Evolutionary conservation across 2,329 filamentous ascomycete species (phyloP).

Genomic region (Xylariaceae sp.): DNA sequence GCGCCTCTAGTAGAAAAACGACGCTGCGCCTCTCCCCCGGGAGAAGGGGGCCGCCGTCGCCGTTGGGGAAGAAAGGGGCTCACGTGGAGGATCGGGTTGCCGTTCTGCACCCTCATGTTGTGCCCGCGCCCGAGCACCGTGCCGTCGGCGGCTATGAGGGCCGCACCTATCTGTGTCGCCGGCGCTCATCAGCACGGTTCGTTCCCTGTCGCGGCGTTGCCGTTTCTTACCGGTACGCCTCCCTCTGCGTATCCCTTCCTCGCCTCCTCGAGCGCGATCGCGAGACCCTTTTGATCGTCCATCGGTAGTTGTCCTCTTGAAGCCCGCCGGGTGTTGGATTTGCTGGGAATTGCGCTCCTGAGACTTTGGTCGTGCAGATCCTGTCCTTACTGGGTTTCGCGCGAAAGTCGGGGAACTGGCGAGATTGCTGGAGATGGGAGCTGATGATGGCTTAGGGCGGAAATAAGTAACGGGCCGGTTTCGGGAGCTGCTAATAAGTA

Average conservation of each 20-base stretch:
- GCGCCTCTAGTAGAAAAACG: background rate
- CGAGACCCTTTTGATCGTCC: slow-evolving; percentile 41
- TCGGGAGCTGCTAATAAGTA: background rate
- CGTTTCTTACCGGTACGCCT: slow-evolving; percentile 42
- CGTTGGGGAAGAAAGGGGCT: background rate
- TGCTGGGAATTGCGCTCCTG: no score
- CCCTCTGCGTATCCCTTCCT: slow-evolving; percentile 43
- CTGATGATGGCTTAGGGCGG: background rate
- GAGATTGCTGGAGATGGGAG: background rate
- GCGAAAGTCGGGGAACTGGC: no score
- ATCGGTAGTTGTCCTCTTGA: slow-evolving; percentile 23
- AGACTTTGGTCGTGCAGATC: no score
- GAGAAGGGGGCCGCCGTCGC: background rate
- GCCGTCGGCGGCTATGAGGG: slow-evolving; percentile 64
- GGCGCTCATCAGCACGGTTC: background rate
- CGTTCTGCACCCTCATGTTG: slow-evolving; percentile 71
- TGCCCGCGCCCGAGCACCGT: slow-evolving; percentile 67
- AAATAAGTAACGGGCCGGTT: background rate
- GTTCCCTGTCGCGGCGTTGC: background rate
- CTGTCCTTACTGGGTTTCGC: no score
- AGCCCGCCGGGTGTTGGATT: background rate
- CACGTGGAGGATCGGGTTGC: slow-evolving; percentile 65
- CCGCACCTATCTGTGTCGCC: slow-evolving; percentile 47
- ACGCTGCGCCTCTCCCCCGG: no score
- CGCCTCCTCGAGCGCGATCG: slow-evolving; percentile 46